Evolutionary conservation across 148 eudicot species (phyloP), one percentile per base, ranked within the genome.

Genomic region (Tetragonia tetragonoides): DNA sequence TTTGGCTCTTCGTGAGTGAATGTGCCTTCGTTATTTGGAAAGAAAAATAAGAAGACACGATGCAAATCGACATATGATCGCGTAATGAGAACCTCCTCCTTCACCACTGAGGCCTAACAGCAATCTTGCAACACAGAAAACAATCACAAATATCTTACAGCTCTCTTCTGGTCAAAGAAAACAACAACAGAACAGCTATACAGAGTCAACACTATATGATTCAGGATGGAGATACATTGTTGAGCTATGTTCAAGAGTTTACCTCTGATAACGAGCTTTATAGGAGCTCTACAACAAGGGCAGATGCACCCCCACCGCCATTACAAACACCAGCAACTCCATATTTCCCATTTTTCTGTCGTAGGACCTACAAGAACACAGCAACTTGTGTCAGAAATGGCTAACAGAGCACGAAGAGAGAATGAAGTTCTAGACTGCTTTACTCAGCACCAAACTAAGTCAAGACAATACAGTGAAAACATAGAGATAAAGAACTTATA

Each of bases 231-330:
- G 63, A 66, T 16, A 15, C 9, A 9, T 38, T 24, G 9, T 5
- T 15, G 17, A 23, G 17, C 18, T 24, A n/a, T 77, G 49, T 15
- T 44, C 15, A 4, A 5, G 69, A 23, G 46, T 63, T 49, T 71
- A 85, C 87, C 88, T 46, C 68, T 69, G 60, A 74, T 59, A 49
- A 62, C 23, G 69, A 74, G 70, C 65, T 82, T 88, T 83, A 95
- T 79, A 90, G 38, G 75, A 93, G 92, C 82, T 93, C 97, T 69
- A 95, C 81, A 41, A 91, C 97, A 53, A 95, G 87, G 62, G 99
- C 94, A 20, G 97, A 95, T 79, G 99, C 99, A 72, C 99, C 99
- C 37, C 99, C 99, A 78, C 99, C 99, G 16, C 99, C 99, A 40
- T 95, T 95, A 88, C 99, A 95, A 70, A 95, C 92, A 78, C 97